Conservation (phyloP, 805 yeast species). For the Starmerella cellae region DNA sequence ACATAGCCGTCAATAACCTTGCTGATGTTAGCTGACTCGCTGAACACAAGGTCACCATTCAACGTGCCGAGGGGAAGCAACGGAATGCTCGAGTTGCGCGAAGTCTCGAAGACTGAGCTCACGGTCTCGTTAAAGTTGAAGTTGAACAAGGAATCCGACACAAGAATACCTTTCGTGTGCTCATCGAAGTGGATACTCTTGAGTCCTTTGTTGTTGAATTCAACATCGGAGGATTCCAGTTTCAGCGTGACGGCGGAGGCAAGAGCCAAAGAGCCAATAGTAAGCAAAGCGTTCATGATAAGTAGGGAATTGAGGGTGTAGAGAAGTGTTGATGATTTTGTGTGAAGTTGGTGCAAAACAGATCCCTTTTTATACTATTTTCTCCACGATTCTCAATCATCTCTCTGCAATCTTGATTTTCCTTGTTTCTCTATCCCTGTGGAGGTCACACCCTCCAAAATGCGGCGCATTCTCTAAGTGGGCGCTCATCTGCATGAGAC, state of each 20-base stretch:
- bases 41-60: not conserved
- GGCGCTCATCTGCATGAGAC: too few relatives aligned
- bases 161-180: conserved; percentile 11
- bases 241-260: conserved; percentile 6
- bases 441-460: too few relatives aligned
- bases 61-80: not conserved
- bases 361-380: too few relatives aligned
- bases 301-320: too few relatives aligned
- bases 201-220: conserved; percentile 3
- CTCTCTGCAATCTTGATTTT: too few relatives aligned
- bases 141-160: not conserved
- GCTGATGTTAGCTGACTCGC: not conserved
- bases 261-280: too few relatives aligned
- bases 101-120: not conserved
- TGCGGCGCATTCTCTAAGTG: too few relatives aligned
- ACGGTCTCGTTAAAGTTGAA: conserved; percentile 1
- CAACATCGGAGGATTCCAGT: conserved; percentile 6
- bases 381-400: too few relatives aligned
- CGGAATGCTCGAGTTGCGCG: not conserved
- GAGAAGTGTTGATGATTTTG: too few relatives aligned
- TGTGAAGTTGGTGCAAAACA: too few relatives aligned
- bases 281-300: too few relatives aligned
- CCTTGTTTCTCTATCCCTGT: too few relatives aligned
- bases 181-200: conserved; percentile 14
- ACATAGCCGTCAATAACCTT: conserved; percentile 2